Base-by-base conservation (phyloP, 148 eudicot species). In the Vaccinium corymbosum region DNA sequence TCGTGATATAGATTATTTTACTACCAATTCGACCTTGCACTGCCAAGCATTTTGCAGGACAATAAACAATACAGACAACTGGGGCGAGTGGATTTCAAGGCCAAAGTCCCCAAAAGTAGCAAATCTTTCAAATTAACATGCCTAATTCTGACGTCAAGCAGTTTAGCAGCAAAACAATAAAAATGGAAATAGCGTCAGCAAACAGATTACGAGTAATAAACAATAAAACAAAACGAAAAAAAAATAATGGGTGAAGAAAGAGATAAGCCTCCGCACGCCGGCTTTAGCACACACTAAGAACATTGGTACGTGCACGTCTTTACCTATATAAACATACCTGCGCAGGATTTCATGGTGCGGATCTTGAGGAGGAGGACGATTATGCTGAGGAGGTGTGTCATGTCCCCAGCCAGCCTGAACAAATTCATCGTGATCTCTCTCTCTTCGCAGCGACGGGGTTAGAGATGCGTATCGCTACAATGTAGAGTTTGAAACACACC, bases 331-430 rank as follows among this genome's bases (percentile, higher is more conserved):
- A 35, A 8, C 19, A 10, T 89, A 91, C 93, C 93, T 73, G 91
- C 89, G 81, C 91, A 91, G 3, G 93, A 91, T 55, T 89, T 91
- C 68, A 86, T 89, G 61, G 90, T 88, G 27, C 87, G 93, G 79
- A 91, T 91, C 83, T 91, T 91, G 76, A 89, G 87, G 48, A 91
- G 88, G 38, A 91, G 88, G 52, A 91, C 82, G 19, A 91, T 84
- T 84, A 91, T 84, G 85, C 93, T 91, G 83, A 88, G 88, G 51
- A 89, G 90, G 83, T 91, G 93, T 72, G 92, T 89, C 90, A 89
- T 89, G 73, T 91, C 93, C 81, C 93, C 93, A 7, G 92, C 90
- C 70, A 91, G 83, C 59, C 93, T 88, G 84, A 91, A 88, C 1
- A 88, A 52, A 61, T 91, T 91, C 93, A 91, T 91, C 55, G 22